phyloP scores from a whole-genome alignment of 2,329 filamentous ascomycete species.

The Exophiala phaeomuriformis region DNA sequence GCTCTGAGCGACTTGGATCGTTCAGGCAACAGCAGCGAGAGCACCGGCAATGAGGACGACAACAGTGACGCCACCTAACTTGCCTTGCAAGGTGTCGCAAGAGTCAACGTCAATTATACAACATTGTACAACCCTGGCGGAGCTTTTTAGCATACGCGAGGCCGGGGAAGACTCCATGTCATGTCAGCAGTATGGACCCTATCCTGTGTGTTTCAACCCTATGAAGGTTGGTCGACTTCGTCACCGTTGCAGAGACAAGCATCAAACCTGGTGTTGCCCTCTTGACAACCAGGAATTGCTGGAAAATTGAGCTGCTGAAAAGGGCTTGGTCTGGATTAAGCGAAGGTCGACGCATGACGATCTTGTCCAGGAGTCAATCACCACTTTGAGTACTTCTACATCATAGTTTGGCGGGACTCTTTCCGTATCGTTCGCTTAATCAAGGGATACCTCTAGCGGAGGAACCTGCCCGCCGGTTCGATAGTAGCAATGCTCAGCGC shows the following conservation, averaged over 20 bases:
- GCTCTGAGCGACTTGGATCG: slow-evolving; percentile 34
- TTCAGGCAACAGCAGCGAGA: slow-evolving; percentile 9
- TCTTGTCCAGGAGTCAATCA: slow-evolving; percentile 1
- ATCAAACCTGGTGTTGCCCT: no score
- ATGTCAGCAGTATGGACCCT: no score
- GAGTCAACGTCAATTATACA: no score
- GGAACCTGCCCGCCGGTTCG: background rate
- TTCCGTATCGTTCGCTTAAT: background rate
- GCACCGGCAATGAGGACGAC: slow-evolving; percentile 4
- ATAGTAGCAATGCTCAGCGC: background rate
- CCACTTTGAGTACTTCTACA: slow-evolving; percentile 1
- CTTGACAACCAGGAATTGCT: no score
- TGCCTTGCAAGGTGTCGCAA: no score
- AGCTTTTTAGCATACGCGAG: no score
- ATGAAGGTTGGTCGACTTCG: no score
- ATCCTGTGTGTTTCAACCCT: no score
- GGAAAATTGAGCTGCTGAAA: background rate
- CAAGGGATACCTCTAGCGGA: background rate
- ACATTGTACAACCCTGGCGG: no score
- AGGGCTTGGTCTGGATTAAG: background rate
- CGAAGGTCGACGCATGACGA: slow-evolving; percentile 1
- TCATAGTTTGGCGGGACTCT: slow-evolving; percentile 10
- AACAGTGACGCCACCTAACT: background rate
- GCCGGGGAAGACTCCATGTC: no score
- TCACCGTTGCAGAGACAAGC: no score